Base-by-base conservation (phyloP, 2,329 filamentous ascomycete species). In the Colletotrichum horii region DNA sequence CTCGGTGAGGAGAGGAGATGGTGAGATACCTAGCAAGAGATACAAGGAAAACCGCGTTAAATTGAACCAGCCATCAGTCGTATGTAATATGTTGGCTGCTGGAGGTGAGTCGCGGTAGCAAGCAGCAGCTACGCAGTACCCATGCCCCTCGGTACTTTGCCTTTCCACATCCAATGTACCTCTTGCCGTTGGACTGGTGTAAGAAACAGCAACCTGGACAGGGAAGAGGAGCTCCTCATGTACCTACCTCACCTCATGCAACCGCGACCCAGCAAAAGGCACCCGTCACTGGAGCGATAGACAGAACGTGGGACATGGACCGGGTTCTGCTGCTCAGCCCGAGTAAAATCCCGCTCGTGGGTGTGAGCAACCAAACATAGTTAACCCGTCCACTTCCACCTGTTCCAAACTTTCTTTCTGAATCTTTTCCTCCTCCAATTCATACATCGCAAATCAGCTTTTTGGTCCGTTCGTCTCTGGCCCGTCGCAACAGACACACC, bases 271-370 rank as follows among this genome's bases (percentile, higher is more conserved):
- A 70, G 68, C 68, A 64, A 65, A 56, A 64, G 12, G 22, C 26
- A 70, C 38, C 56, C 67, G 60, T 61, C 60, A 52, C 55, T 62
- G 67, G 67, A 62, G 56, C 67, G 52, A 66, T 65, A 58, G 58
- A 65, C 71, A 36, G 67, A 52, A 38, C 56, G 52, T 58, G 58
- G 66, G 58, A 65, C 71, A 55, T 24, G 64, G 70, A 24, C 70
- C 61, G 34, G 67, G 66, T 66, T 30, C 55, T 30, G 58, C 68
- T 64, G 68, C 38, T 71, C 74, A 70, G 67, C 56, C 74, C 70
- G 74, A 76, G 56, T 76, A 76, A 76, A 76, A 76, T 76, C 74
- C 74, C 74, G 74, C 74, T 76, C 58, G 68, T 62, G 55, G 62
- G 48, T 56, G 48, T 32, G n/a, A 56, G 65, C 32, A 60, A 74